A percentile compares a stretch with the other conserved stretches of the same genome.
These are phyloP conservation scores for Collybia sp. DNA, from an alignment of 768 basidiomycete species.

Conservation along the genomic window DNA sequence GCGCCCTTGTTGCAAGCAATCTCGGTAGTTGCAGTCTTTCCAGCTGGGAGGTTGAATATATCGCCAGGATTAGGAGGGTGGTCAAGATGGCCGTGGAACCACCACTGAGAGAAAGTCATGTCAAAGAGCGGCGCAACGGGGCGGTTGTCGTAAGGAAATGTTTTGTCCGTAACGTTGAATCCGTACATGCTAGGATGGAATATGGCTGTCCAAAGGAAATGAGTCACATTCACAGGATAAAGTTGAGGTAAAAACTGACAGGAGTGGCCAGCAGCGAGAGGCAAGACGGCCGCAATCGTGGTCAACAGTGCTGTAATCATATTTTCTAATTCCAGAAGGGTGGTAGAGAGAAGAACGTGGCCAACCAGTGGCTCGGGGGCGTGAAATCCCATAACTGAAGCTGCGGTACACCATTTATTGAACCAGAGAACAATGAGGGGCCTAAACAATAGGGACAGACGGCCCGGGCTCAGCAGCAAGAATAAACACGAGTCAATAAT, in stretches of 20 bases:
- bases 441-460: too few species aligned
- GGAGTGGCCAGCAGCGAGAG: not conserved
- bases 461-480: not conserved
- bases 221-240: too few species aligned
- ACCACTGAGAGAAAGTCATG: conserved; percentile 51
- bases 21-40: conserved; percentile 46
- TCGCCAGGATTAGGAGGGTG: conserved; percentile 53
- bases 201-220: conserved; percentile 26
- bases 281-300: not conserved
- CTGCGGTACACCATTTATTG: too few species aligned
- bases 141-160: conserved; percentile 60
- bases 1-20: conserved; percentile 58
- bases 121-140: conserved; percentile 43
- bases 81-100: conserved; percentile 62
- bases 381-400: too few species aligned
- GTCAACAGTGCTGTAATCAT: not conserved
- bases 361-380: too few species aligned
- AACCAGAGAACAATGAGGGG: too few species aligned
- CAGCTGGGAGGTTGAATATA: conserved; percentile 57
- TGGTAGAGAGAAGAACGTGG: not conserved
- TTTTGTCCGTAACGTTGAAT: conserved; percentile 57
- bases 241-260: not conserved
- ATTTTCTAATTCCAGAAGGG: not conserved
- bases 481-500: too few species aligned
- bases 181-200: conserved; percentile 62